Base-by-base conservation (phyloP, 1,284 basidiomycete genomes). In the Trametes versicolor region DNA sequence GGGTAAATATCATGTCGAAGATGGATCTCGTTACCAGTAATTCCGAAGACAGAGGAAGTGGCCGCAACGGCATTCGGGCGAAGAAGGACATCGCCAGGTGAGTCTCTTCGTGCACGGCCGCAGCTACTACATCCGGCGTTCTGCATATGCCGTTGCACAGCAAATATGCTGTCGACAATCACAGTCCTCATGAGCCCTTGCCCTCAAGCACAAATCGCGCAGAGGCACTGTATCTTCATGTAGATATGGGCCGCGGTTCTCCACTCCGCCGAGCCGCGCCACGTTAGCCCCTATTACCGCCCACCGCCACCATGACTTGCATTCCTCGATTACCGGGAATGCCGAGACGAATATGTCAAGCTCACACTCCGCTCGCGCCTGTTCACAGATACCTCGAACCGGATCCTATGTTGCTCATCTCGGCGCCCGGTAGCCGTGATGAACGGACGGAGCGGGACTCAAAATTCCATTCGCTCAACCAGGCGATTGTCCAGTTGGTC, bases 1-100 rank as follows among this genome's bases (percentile, higher is more conserved):
- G 96, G 91, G 90, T 99, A 69, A 99, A 99, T 72, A 82, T 99
- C 75, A 95, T 99, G 92, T 97, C 94, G 61, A 99, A 99, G 80
- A 99, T 99, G 97, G 98, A 99, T 78, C 85, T 99, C 32, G 93
- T 99, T 39, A 94, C 87, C 0, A 75, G 82, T 0, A 86, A 86
- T 66, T 62, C 83, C 6, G 90, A 90, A 69, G 87, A 90, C 71
- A 84, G 87, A 65, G 80, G 81, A n/a, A 83, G 86, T 68, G 85
- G 87, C 60, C 83, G 89, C 75, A 96, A 91, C 79, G 94, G 87
- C 70, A 85, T 87, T 71, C 90, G 87, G 72, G 86, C 82, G 62
- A 86, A 81, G 77, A 92, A 85, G 80, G 89, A 94, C 71, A 88
- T 97, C 56, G 91, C 94, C 36, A 86, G 94, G 88, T 92, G 70